phyloP scores from a whole-genome alignment of 768 basidiomycete species.

The Trametes maxima region DNA sequence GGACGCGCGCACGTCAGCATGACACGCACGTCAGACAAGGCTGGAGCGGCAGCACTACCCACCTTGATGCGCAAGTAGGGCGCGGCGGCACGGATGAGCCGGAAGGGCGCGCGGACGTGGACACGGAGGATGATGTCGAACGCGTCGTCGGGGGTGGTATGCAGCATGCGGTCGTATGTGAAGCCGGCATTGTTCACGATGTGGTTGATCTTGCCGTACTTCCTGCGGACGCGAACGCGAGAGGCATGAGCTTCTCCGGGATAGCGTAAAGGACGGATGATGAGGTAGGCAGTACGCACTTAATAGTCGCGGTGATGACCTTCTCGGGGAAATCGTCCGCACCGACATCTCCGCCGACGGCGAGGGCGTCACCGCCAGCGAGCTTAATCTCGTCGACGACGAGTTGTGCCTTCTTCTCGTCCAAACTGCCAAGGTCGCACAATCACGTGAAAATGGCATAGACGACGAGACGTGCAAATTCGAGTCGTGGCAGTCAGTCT shows the following conservation, averaged over 20 bases:
- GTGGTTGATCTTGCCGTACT: slow-evolving; percentile 85
- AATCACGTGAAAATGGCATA: slow-evolving; percentile 11
- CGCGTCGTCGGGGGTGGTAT: slow-evolving; percentile 81
- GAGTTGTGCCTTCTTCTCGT: slow-evolving; percentile 62
- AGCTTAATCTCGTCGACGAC: slow-evolving; percentile 76
- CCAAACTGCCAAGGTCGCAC: slow-evolving; percentile 52
- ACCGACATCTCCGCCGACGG: slow-evolving; percentile 77
- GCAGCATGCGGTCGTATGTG: slow-evolving; percentile 86
- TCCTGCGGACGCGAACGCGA: slow-evolving; percentile 42
- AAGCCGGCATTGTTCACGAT: slow-evolving; percentile 86
- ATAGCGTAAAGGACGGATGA: neutral
- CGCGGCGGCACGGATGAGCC: slow-evolving; percentile 80
- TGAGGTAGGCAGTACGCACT: slow-evolving; percentile 46
- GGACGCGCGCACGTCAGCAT: neutral
- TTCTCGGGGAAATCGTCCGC: slow-evolving; percentile 83
- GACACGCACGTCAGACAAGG: neutral
- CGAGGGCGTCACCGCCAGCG: slow-evolving; percentile 72
- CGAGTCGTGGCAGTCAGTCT: neutral
- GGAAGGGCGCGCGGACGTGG: slow-evolving; percentile 85
- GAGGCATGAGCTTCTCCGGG: neutral
- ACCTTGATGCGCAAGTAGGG: slow-evolving; percentile 84
- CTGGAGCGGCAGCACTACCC: neutral
- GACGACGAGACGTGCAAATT: neutral
- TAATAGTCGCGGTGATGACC: slow-evolving; percentile 73
- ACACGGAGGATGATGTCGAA: slow-evolving; percentile 84